Evolutionary conservation across 306 rosid genomes (phyloP).

Genomic region (Oemleria cerasiformis): DNA sequence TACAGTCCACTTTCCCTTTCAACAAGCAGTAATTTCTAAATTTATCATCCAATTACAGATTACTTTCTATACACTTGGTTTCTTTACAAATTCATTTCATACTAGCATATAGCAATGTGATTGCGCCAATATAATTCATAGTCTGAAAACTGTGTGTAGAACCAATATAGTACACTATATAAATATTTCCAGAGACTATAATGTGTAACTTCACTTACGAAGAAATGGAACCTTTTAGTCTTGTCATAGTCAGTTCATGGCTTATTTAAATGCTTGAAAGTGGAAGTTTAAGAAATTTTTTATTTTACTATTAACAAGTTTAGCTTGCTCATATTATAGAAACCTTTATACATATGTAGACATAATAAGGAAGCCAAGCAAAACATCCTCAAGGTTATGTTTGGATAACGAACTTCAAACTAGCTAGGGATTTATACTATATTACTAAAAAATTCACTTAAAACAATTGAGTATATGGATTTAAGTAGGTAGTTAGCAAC

Average conservation of each 20-base stretch:
- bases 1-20: background rate
- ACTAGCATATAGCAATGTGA: background rate
- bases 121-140: background rate
- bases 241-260: background rate
- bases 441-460: too few relatives aligned
- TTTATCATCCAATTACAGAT: background rate
- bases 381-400: background rate
- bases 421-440: too few relatives aligned
- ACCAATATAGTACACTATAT: background rate
- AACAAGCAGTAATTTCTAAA: background rate
- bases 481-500: too few relatives aligned
- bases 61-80: background rate
- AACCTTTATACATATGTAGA: background rate
- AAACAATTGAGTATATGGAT: too few relatives aligned
- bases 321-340: background rate
- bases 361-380: background rate
- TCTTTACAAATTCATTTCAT: background rate
- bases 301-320: background rate
- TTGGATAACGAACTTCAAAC: too few relatives aligned
- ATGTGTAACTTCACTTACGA: background rate
- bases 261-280: background rate
- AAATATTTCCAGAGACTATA: background rate
- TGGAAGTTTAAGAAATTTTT: background rate
- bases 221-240: background rate
- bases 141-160: background rate